Evolutionary conservation across 2,329 filamentous ascomycete genomes (phyloP), one percentile per base, ranked within the genome.

Genomic region (Pseudogymnoascus sp.): DNA sequence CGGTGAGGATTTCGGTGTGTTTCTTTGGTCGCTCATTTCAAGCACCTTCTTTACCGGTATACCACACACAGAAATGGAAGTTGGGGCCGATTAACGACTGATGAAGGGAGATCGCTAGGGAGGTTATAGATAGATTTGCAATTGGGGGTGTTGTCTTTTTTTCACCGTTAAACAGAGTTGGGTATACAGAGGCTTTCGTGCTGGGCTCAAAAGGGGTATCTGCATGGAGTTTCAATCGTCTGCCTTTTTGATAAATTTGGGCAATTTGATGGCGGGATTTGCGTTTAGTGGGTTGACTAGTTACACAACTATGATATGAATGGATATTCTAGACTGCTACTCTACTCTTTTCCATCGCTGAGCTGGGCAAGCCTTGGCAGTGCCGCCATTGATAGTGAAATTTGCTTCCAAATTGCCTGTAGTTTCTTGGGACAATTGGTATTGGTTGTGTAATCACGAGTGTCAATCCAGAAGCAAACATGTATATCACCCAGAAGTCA

Each of bases 141-240:
- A 57, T 57, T 21, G 28, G 51, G 51, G 51, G 25, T 34, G 51
- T 57, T 16, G 28, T 57, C 48, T 13, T 45, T 31, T 34, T 34
- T 21, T 57, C 13, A 57, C n/a, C 28, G 51, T 57, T 57, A 57
- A 57, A 57, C 51, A 57, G 51, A 57, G 51, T 57, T 57, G 28
- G 51, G 51, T 57, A 57, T 34, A 57, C 51, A 57, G 51, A 57
- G 51, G 51, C 51, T 57, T 57, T 57, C 51, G 51, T 57, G 51
- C 51, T 31, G 51, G 51, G 28, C 51, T 57, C 51, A 57, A 57
- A 57, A 57, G 25, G 51, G 51, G 28, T 34, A 57, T 57, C 28
- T 57, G 25, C 51, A 57, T 57, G 51, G 51, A 19, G 51, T 57
- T 57, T 57, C 28, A 57, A 19, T 57, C 34, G 51, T 57, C 28